Base-by-base conservation (phyloP, 176 grass and related monocot genomes). In the Hordeum marinum region DNA sequence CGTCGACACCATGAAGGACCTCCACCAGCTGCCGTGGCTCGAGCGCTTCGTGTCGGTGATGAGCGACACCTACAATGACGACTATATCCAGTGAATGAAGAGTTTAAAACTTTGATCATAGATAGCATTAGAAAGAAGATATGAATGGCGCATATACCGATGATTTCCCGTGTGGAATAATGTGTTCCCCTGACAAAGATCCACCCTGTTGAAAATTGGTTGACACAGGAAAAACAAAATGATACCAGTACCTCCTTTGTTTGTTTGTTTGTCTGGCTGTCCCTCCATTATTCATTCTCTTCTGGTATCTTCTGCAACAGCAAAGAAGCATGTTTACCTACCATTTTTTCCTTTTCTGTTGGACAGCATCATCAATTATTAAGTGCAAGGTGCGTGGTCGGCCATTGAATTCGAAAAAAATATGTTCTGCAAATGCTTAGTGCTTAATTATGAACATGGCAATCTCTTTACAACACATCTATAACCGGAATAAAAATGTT, bases 1-100 rank as follows among this genome's bases (percentile, higher is more conserved):
- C 0, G 76, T 70, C 29, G 97, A 99, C 72, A 92, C 94, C 50
- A 96, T 99, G 90, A 99, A 94, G 89, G 97, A 99, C 72, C 93
- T 99, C 72, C 97, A 96, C 82, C 97, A 99, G 88, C 84, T 99
- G 21, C 97, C 97, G 8, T 99, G 97, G 97, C 97, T 99, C 0
- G 97, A 99, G 90, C 92, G 97, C 50, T 99, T 99, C 21, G 97
- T 99, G 76, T 99, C 97, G 17, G 97, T 99, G 45, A 99, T 96
- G 69, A 99, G 97, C 31, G 97, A 99, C 78, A 96, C 79, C 77
- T 99, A 99, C 86, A 90, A 91, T 11, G 97, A 99, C 29, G 97
- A 99, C 52, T 99, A 95, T 82, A 89, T 99, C 78, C 97, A 96
- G 76, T 99, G 94, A 99, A 85, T 72, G 41, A 73, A 24, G 54